Evolutionary conservation across 2,329 filamentous ascomycete species (phyloP).

Genomic region (Cladophialophora immunda): DNA sequence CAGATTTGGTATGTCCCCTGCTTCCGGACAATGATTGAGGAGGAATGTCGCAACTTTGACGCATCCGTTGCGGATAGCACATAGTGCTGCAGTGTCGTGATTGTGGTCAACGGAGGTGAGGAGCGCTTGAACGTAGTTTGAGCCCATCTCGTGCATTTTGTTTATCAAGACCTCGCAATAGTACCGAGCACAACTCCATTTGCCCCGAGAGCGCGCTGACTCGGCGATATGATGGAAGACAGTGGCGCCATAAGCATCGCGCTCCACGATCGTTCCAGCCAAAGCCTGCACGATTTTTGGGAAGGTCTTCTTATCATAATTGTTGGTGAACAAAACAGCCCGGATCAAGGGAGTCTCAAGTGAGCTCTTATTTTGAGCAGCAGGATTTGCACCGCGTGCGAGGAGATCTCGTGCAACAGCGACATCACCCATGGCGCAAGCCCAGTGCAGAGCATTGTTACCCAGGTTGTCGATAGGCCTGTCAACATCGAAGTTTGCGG

Average conservation of each 20-base stretch:
- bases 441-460: conserved; percentile 96
- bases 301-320: conserved; percentile 92
- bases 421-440: conserved; percentile 94
- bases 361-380: conserved; percentile 75
- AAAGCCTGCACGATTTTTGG: conserved; percentile 83
- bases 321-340: conserved; percentile 95
- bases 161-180: conserved; percentile 93
- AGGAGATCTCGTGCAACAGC: conserved; percentile 90
- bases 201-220: conserved; percentile 84
- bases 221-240: conserved; percentile 94
- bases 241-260: conserved; percentile 82
- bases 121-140: conserved; percentile 77
- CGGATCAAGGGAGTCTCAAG: conserved; percentile 95
- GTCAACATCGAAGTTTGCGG: conserved; percentile 85
- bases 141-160: conserved; percentile 79
- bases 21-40: conserved; percentile 77
- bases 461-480: conserved; percentile 92
- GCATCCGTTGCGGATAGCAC: conserved; percentile 85
- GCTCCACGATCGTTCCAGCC: conserved; percentile 78
- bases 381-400: conserved; percentile 78
- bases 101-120: conserved; percentile 84
- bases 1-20: conserved; percentile 81
- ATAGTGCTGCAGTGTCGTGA: conserved; percentile 89
- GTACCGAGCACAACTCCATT: conserved; percentile 88
- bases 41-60: conserved; percentile 75